Evolutionary conservation across 2,329 filamentous ascomycete genomes (phyloP), one percentile per base, ranked within the genome.

Genomic region (Aspergillus glaucus): DNA sequence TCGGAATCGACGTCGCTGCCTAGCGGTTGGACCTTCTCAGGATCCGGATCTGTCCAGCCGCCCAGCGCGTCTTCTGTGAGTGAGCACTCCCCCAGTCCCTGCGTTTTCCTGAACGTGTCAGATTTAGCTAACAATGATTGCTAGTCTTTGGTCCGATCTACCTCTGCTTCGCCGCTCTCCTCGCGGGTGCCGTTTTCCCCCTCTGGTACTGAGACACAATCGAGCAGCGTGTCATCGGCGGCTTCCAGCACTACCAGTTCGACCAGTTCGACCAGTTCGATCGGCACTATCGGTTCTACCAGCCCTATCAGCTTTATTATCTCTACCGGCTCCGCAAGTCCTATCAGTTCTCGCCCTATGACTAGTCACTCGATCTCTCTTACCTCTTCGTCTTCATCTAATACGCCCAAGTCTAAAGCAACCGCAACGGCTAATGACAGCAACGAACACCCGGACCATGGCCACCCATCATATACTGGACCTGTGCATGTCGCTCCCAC

Each of bases 1-100:
- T 73, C 78, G 4, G 63, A 74, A 24, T 55, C 54, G 62, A 75
- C 61, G 54, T 66, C 61, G 62, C 81, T 95, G 50, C 89, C 91
- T 37, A 81, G 78, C 60, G 88, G 87, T 51, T 95, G 88, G 88
- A 79, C 84, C 52, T 87, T 93, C 71, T 88, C 84, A 45, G 76
- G 83, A 53, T 80, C 82, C 58, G 88, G 88, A 64, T 92, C 91
- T 75, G 83, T 93, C 61, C 77, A 89, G 62, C 87, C 87, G 63
- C 79, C 82, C 57, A 81, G 78, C 70, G 81, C 82, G 73, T 81
- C 81, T 62, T 76, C 78, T 74, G 79, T 82, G 74, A 81, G 80
- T 84, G 80, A 79, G 82, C 67, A 68, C 62, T 60, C 54, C 66
- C 65, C 60, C 49, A 44, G 10, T 52, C 37, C 30, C 15, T 53